Evolutionary conservation across 768 basidiomycete genomes (phyloP).

Genomic region (Strobilomyces dryophilus): DNA sequence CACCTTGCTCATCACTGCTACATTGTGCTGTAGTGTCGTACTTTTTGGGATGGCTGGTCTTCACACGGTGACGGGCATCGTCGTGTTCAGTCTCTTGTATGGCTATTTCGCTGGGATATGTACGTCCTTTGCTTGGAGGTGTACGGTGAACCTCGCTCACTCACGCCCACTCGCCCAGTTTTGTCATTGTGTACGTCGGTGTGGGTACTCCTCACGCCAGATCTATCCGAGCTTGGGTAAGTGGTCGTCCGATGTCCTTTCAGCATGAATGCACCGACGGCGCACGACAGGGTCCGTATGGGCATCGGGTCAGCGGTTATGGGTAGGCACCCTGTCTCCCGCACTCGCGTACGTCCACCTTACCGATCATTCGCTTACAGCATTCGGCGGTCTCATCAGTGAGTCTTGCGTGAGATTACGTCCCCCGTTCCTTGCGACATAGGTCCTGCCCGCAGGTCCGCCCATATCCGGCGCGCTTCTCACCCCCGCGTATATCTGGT

Average conservation of each 20-base stretch:
- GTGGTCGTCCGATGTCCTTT: background rate
- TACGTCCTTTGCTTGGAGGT: slow-evolving; percentile 14
- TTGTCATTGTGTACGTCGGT: slow-evolving; percentile 41
- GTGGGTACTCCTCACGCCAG: slow-evolving; percentile 40
- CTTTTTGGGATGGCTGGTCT: slow-evolving; percentile 48
- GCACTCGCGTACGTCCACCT: background rate
- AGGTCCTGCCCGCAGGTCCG: slow-evolving; percentile 30
- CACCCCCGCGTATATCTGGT: slow-evolving; percentile 50
- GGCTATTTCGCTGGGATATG: slow-evolving; percentile 50
- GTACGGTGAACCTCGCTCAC: too few species aligned
- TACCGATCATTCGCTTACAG: slow-evolving; percentile 4
- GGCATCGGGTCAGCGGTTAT: slow-evolving; percentile 48
- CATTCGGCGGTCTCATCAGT: slow-evolving; percentile 23
- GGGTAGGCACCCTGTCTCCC: slow-evolving; percentile 24
- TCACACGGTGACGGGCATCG: slow-evolving; percentile 35
- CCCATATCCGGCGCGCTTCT: slow-evolving; percentile 58
- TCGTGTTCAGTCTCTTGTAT: slow-evolving; percentile 42
- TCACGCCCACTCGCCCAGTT: slow-evolving; percentile 19
- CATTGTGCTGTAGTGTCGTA: slow-evolving; percentile 35
- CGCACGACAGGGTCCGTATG: slow-evolving; percentile 34
- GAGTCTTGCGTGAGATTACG: background rate
- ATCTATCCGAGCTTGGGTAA: slow-evolving; percentile 50
- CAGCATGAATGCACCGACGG: background rate
- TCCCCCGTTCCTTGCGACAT: background rate
- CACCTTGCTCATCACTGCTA: slow-evolving; percentile 33